Evolutionary conservation across 129 eudicot genomes (phyloP).

Genomic region (Kitagawia praeruptora): DNA sequence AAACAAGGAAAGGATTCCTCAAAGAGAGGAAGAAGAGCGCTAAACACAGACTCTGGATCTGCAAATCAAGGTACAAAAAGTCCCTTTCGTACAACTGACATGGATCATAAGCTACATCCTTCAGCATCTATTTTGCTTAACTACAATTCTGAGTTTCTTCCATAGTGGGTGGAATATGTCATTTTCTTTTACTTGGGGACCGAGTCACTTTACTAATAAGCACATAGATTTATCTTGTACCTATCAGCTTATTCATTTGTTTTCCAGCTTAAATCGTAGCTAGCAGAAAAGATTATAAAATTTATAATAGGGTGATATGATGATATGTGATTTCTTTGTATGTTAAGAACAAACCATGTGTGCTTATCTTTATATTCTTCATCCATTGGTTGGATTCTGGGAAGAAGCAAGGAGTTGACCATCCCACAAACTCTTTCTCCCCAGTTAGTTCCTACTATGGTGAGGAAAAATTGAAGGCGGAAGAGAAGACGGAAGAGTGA

Average conservation of each 20-base stretch:
- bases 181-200: neutral
- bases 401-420: neutral
- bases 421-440: neutral
- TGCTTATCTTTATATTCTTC: neutral
- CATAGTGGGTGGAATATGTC: neutral
- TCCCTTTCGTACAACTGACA: neutral
- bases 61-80: slow-evolving; percentile 28
- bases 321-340: neutral
- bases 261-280: neutral
- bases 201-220: neutral
- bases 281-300: neutral
- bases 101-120: neutral
- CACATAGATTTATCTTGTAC: neutral
- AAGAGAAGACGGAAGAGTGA: neutral
- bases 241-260: neutral
- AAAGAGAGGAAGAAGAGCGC: slow-evolving; percentile 32
- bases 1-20: slow-evolving; percentile 12
- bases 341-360: neutral
- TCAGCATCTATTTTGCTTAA: neutral
- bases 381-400: neutral
- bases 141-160: neutral
- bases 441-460: neutral
- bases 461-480: neutral
- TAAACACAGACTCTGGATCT: slow-evolving; percentile 22
- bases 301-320: neutral